Conservation (phyloP, 352 stramenopile genomes). For the Globisporangium spiculum region DNA sequence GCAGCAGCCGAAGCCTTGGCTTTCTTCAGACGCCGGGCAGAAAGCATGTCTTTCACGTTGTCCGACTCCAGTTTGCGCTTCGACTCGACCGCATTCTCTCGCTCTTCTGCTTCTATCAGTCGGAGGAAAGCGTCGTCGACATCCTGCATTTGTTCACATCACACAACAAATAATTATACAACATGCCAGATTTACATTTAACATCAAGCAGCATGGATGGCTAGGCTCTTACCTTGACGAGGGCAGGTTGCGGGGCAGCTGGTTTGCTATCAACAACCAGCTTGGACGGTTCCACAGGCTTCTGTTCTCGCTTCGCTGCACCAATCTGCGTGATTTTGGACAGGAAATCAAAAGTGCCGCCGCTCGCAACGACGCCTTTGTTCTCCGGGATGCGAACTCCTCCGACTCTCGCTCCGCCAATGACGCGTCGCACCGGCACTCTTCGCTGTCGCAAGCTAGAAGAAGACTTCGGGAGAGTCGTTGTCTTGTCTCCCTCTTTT, state of each 20-base stretch:
- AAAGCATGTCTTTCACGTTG: slow-evolving; percentile 57
- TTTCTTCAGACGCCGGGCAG: slow-evolving; percentile 42
- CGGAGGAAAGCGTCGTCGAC: slow-evolving; percentile 75
- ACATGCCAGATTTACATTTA: background rate
- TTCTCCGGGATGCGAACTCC: slow-evolving; percentile 31
- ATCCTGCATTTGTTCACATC: slow-evolving; percentile 28
- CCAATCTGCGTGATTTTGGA: slow-evolving; percentile 67
- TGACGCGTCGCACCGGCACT: slow-evolving; percentile 31
- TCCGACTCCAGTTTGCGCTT: slow-evolving; percentile 54
- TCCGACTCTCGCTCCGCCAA: slow-evolving; percentile 25
- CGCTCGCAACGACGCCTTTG: slow-evolving; percentile 70
- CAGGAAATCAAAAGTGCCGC: slow-evolving; percentile 83
- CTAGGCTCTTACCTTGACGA: slow-evolving; percentile 1
- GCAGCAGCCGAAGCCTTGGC: slow-evolving; percentile 5
- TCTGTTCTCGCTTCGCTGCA: slow-evolving; percentile 22
- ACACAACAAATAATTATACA: background rate
- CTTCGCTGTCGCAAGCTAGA: slow-evolving; percentile 16
- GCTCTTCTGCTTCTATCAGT: slow-evolving; percentile 75
- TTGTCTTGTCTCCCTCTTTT: slow-evolving; percentile 19
- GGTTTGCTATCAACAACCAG: background rate
- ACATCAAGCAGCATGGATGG: background rate
- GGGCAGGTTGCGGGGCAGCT: background rate
- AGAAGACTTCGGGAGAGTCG: background rate
- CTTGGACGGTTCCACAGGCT: slow-evolving; percentile 11
- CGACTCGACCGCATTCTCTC: slow-evolving; percentile 50